Evolutionary conservation across 139 green algal genomes (phyloP).

Genomic region (Tetradesmus obliquus): DNA sequence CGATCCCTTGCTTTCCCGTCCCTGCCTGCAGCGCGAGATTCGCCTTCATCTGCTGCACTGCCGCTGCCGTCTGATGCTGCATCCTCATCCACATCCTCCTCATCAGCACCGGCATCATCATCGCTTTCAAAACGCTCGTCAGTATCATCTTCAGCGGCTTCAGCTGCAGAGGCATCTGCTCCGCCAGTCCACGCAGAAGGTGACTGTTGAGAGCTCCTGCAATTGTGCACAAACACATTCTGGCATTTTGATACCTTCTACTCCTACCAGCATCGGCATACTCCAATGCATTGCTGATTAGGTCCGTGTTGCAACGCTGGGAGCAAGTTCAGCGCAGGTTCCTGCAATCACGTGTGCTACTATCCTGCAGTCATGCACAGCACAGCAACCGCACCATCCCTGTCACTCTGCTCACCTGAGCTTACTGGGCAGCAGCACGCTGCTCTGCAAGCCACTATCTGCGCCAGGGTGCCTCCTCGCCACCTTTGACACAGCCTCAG

Average conservation of each 20-base stretch:
- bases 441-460: neutral
- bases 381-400: neutral
- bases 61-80: neutral
- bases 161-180: neutral
- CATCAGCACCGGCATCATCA: neutral
- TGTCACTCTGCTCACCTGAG: conserved; percentile 42
- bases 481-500: conserved; percentile 20
- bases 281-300: neutral
- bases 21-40: neutral
- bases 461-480: neutral
- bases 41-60: neutral
- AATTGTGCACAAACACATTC: neutral
- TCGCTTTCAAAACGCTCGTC: neutral
- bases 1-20: neutral
- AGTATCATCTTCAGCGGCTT: neutral
- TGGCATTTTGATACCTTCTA: neutral
- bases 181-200: neutral
- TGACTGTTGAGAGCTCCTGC: neutral
- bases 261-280: neutral
- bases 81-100: neutral
- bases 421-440: conserved; percentile 63
- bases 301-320: too few species aligned
- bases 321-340: too few species aligned
- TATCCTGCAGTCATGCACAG: too few species aligned
- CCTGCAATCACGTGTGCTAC: too few species aligned